A percentile compares a stretch with the other conserved stretches of the same genome.
phyloP scores from a whole-genome alignment of 768 basidiomycete species.

The Lactifluus volemus region DNA sequence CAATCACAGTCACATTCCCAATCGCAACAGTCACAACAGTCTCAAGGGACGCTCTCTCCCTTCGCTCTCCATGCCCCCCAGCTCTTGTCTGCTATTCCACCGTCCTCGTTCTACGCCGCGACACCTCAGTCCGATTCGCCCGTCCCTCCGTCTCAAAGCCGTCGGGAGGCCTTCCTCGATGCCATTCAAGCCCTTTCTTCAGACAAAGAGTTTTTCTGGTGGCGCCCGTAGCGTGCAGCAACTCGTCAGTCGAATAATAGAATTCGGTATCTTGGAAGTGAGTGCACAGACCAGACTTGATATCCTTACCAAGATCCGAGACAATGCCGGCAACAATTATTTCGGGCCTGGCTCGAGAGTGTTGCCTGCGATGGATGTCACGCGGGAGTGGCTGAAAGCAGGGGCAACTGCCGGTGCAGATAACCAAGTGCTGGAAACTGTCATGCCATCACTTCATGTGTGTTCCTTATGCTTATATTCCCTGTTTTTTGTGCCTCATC shows the following conservation, averaged over 20 bases:
- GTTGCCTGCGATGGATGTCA: slow-evolving; percentile 63
- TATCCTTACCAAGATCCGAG: slow-evolving; percentile 72
- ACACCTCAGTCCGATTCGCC: slow-evolving; percentile 27
- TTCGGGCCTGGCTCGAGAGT: slow-evolving; percentile 80
- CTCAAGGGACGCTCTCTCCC: slow-evolving; percentile 50
- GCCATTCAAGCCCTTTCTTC: slow-evolving; percentile 50
- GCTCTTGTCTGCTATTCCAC: slow-evolving; percentile 21
- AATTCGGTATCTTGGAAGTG: slow-evolving; percentile 56
- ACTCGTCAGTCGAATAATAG: slow-evolving; percentile 49
- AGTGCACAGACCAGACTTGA: slow-evolving; percentile 59
- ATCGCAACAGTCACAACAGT: slow-evolving; percentile 22
- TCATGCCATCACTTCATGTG: slow-evolving; percentile 84
- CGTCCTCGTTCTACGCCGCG: slow-evolving; percentile 34
- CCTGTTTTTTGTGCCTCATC: slow-evolving; percentile 10
- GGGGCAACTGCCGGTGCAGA: slow-evolving; percentile 51
- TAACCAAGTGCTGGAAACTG: slow-evolving; percentile 53
- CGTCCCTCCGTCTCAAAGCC: slow-evolving; percentile 35
- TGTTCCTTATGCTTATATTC: slow-evolving; percentile 29
- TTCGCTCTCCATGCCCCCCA: slow-evolving; percentile 57
- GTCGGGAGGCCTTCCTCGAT: slow-evolving; percentile 43
- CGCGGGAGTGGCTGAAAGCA: slow-evolving; percentile 75
- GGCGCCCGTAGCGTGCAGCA: slow-evolving; percentile 53
- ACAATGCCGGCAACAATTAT: slow-evolving; percentile 79
- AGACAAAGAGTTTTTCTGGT: slow-evolving; percentile 52
- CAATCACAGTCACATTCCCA: slow-evolving; percentile 24